Percentiles rank a stretch among this genome's conserved stretches.
phyloP scores from a whole-genome alignment of 768 basidiomycete species.

The Hortiboletus campestris region DNA sequence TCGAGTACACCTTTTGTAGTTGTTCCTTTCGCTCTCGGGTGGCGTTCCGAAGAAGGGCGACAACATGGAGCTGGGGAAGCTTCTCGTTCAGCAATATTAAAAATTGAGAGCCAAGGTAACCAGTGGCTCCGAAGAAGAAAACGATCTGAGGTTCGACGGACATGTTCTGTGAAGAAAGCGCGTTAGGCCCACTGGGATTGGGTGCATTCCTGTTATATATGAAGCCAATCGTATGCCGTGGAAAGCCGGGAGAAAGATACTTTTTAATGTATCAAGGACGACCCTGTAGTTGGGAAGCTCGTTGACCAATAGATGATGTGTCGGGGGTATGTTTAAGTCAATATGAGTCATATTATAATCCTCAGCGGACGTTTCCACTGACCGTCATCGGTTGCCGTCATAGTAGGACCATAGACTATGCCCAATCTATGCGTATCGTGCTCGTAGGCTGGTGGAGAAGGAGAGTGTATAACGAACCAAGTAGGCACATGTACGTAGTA shows the following conservation, averaged over 20 bases:
- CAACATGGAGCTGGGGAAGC: conserved; percentile 33
- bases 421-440: too few species aligned
- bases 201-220: not conserved
- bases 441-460: too few species aligned
- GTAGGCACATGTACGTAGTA: too few species aligned
- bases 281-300: not conserved
- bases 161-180: conserved; percentile 6
- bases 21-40: conserved; percentile 30
- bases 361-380: not conserved
- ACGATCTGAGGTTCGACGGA: conserved; percentile 20
- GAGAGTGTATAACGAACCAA: too few species aligned
- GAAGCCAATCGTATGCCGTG: not conserved
- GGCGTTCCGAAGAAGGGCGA: conserved; percentile 37
- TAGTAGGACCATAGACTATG: not conserved
- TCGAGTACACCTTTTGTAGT: conserved; percentile 33
- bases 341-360: not conserved
- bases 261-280: conserved; percentile 1
- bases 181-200: not conserved
- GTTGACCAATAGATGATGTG: conserved; percentile 2
- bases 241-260: not conserved
- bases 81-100: conserved; percentile 33
- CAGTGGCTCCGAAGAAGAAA: conserved; percentile 45
- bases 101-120: conserved; percentile 43
- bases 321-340: not conserved
- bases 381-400: conserved; percentile 5